Evolutionary conservation across 2,329 filamentous ascomycete species (phyloP).

Genomic region (Samsoniella hepiali): DNA sequence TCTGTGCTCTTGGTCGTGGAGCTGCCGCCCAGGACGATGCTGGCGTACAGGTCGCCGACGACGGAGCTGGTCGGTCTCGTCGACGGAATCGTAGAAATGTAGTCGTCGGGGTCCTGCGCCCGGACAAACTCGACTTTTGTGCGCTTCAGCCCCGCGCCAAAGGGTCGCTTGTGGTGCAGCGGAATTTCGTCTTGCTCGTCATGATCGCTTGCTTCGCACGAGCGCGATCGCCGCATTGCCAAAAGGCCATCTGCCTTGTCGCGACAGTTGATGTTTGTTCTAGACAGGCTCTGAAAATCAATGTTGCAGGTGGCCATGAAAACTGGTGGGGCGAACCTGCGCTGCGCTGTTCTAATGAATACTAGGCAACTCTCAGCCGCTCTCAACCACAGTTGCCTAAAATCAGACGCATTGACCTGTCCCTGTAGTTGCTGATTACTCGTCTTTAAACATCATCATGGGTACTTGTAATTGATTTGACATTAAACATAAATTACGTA

Average conservation of each 20-base stretch:
- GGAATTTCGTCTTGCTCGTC: slow-evolving; percentile 46
- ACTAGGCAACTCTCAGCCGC: background rate
- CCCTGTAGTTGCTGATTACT: too few relatives aligned
- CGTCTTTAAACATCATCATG: background rate
- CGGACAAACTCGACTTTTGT: slow-evolving; percentile 56
- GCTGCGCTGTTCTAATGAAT: too few relatives aligned
- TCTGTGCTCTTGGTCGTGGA: background rate
- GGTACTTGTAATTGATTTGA: background rate
- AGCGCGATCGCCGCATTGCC: slow-evolving; percentile 28
- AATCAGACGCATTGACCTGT: too few relatives aligned
- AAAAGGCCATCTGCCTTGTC: background rate
- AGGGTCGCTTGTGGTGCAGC: slow-evolving; percentile 51
- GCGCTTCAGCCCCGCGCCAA: slow-evolving; percentile 55
- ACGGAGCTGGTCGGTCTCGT: slow-evolving; percentile 26
- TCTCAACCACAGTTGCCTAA: too few relatives aligned
- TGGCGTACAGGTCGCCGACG: slow-evolving; percentile 61
- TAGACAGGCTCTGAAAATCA: background rate
- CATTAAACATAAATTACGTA: background rate
- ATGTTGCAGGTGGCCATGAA: background rate
- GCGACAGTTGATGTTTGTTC: background rate
- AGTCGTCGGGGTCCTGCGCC: slow-evolving; percentile 41
- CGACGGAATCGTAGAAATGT: slow-evolving; percentile 27
- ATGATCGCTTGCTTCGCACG: slow-evolving; percentile 23
- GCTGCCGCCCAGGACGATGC: slow-evolving; percentile 57
- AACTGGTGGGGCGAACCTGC: background rate